Conservation (phyloP, 1,139 yeast species). For the Geotrichum phurueaensis region DNA sequence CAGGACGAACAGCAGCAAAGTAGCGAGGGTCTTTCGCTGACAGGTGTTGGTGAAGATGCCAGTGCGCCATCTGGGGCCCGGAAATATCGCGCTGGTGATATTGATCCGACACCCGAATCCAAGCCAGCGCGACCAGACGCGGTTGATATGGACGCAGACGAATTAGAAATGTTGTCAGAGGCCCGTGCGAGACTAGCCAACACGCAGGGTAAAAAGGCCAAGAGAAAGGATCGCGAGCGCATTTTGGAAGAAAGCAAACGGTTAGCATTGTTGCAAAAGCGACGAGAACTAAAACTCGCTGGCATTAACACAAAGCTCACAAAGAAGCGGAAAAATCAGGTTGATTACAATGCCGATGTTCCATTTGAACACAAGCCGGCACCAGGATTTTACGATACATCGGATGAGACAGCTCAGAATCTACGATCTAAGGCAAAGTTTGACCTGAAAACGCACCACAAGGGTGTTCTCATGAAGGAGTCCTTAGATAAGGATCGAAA, state of each 20-base stretch:
- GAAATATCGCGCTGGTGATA: conserved; percentile 43
- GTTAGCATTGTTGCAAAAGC: conserved; percentile 68
- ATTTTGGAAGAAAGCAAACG: conserved; percentile 69
- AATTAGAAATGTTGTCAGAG: conserved; percentile 85
- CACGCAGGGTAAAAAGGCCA: conserved; percentile 93
- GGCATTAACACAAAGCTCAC: conserved; percentile 60
- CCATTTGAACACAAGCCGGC: conserved; percentile 74
- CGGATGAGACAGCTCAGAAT: conserved; percentile 49
- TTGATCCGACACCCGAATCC: conserved; percentile 71
- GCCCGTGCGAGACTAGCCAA: conserved; percentile 89
- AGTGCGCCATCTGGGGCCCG: conserved; percentile 19
- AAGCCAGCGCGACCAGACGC: conserved; percentile 78
- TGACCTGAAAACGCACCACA: conserved; percentile 42
- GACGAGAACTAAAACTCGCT: conserved; percentile 81
- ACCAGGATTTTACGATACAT: conserved; percentile 62
- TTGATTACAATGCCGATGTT: conserved; percentile 79
- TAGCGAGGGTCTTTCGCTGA: conserved; percentile 38
- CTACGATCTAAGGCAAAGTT: conserved; percentile 40
- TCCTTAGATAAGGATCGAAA: conserved; percentile 31
- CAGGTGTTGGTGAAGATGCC: conserved; percentile 56
- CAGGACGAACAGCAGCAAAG: conserved; percentile 33
- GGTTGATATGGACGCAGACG: conserved; percentile 78
- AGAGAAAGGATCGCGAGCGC: conserved; percentile 81
- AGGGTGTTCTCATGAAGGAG: conserved; percentile 45
- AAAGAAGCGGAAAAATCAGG: conserved; percentile 47